Evolutionary conservation across 1,284 basidiomycete species (phyloP).

Genomic region (Trichosporon asahii): DNA sequence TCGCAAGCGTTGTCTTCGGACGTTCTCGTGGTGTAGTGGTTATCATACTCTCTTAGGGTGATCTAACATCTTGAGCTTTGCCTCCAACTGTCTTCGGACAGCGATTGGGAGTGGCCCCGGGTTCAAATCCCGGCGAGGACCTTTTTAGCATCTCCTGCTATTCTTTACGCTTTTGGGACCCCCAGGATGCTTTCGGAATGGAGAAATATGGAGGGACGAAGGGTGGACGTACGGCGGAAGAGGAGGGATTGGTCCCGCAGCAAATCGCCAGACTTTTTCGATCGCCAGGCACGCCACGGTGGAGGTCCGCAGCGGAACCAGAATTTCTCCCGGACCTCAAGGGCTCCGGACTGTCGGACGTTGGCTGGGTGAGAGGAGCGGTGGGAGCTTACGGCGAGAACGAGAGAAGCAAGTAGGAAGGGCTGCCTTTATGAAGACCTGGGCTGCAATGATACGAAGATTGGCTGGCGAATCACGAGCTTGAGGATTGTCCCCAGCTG

Average conservation of each 20-base stretch:
- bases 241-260: background rate
- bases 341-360: background rate
- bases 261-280: background rate
- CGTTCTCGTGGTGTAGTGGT: slow-evolving; percentile 11
- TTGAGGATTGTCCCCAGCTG: too few species aligned
- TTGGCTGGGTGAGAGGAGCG: too few species aligned
- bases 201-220: background rate
- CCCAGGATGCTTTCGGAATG: background rate
- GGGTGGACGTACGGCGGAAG: background rate
- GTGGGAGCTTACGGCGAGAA: too few species aligned
- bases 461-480: too few species aligned
- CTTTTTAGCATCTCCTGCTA: background rate
- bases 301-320: background rate
- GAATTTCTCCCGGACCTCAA: background rate
- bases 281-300: slow-evolving; percentile 9
- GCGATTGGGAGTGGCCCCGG: slow-evolving; percentile 9
- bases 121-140: slow-evolving; percentile 11
- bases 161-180: background rate
- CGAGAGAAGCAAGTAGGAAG: too few species aligned
- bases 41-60: slow-evolving; percentile 12
- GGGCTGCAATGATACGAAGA: too few species aligned
- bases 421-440: too few species aligned
- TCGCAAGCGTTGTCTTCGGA: background rate
- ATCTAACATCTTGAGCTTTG: slow-evolving; percentile 10
- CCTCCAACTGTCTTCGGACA: slow-evolving; percentile 3